Base-by-base conservation (phyloP, 140 eudicot genomes). In the Bidens hawaiensis region DNA sequence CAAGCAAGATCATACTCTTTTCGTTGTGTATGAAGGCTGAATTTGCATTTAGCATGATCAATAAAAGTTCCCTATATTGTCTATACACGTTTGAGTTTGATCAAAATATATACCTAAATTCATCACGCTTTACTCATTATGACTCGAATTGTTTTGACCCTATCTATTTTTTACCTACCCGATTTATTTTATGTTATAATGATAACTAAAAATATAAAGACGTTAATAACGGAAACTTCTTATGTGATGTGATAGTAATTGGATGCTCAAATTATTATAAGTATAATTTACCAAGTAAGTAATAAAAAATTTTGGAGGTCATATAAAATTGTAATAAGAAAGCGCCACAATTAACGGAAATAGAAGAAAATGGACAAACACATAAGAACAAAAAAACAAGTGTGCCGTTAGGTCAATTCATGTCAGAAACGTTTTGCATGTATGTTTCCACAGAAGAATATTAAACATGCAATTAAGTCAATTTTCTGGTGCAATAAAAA, bases 381-480 rank as follows among this genome's bases (percentile, higher is more conserved):
- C 11, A 38, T 38, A 40, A 9, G 18, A 73, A 75, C 82, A 71
- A 75, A 65, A n/a, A 61, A 11, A 27, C 53, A 45, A 75, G 55
- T 24, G 57, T 62, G 69, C 75, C 73, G 78, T 79, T 70, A 70
- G 68, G 84, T 75, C 84, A 58, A 75, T 70, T 75, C 27, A 25
- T 65, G 62, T 66, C 67, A 31, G 43, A 64, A 42, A 3, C 6
- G 24, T 56, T 7, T 4, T 38, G 45, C 45, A 12, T 15, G n/a
- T 15, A 38, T 38, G 4, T 15, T 10, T 38, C 15, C 45, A 38
- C 16, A 38, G 3, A 38, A 15, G 13, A 38, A n/a, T n/a, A n/a
- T n/a, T 12, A 15, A 38, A 38, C 45, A 38, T 38, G 15, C 14
- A 38, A 38, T n/a, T 12, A 38, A 38, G 45, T 38, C 45, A 38